Conservation (phyloP, 2,329 filamentous ascomycete species). For the Lasiodiplodia gonubiensis region DNA sequence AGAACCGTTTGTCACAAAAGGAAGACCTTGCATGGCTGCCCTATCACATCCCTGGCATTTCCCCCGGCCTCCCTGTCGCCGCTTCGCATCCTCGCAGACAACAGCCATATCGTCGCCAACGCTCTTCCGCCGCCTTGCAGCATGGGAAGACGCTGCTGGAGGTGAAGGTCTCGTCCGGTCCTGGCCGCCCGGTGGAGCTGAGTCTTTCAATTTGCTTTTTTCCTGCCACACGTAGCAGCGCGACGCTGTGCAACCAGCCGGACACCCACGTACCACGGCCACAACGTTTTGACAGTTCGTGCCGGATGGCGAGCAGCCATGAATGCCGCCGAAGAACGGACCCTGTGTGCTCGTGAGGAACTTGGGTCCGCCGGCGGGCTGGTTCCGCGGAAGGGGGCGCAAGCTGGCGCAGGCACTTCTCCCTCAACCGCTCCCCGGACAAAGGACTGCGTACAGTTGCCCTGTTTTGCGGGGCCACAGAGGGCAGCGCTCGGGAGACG, state of each 20-base stretch:
- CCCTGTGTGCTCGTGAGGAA: constrained; percentile 14
- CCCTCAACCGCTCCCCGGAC: neutral
- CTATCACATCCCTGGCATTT: constrained; percentile 22
- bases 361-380: neutral
- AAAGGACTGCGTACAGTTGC: constrained; percentile 3
- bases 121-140: neutral
- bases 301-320: neutral
- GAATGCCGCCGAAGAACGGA: neutral
- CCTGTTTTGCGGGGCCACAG: constrained; percentile 16
- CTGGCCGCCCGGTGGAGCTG: constrained; percentile 10
- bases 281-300: constrained; percentile 25
- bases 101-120: neutral
- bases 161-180: neutral
- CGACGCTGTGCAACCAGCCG: constrained; percentile 21
- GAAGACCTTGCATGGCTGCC: constrained; percentile 22
- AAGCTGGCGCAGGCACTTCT: constrained; percentile 1
- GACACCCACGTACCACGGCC: constrained; percentile 10
- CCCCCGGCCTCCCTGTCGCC: constrained; percentile 6
- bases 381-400: neutral
- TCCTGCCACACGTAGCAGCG: constrained; percentile 28
- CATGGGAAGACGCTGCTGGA: constrained; percentile 1
- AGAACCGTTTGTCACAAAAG: constrained; percentile 18
- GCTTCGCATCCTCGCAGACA: neutral
- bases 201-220: constrained; percentile 24
- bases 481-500: neutral